Base-by-base conservation (phyloP, 495 filamentous ascomycete species). In the Xylaria flabelliformis region DNA sequence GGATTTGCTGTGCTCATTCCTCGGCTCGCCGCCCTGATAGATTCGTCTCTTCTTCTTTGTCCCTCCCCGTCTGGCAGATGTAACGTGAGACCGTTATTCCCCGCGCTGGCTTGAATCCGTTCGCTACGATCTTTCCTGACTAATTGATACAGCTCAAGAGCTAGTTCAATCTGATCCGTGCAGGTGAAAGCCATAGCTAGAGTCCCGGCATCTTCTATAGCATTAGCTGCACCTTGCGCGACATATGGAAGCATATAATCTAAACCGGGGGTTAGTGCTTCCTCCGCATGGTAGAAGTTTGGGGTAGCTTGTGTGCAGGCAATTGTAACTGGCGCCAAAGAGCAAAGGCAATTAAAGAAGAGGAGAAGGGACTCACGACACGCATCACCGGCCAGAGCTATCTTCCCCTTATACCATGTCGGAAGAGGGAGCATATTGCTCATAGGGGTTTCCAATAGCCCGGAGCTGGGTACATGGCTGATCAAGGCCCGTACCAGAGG, bases 61-160 rank as follows among this genome's bases (percentile, higher is more conserved):
- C 74, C 74, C 24, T 73, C 72, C 0, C 76, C 76, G 55, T 78
- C 78, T 19, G 71, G 36, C n/a, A 76, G 63, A 72, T 78, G 76
- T 67, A 78, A 72, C 39, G 59, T 46, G 13, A 48, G 61, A 4
- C 76, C 68, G n/a, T 71, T 79, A 10, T 55, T 61, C 15, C 59
- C 21, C 13, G 69, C 74, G 7, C 72, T 72, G 21, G 59, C 69
- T 44, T 76, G 75, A 48, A 76, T 74, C 53, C 50, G 34, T 32
- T 71, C 55, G 13, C 64, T 50, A 4, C 77, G 71, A 29, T 51
- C 44, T 39, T 78, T 73, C n/a, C 77, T 44, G 26, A 67, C 72
- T 1, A 15, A 32, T 41, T 77, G 73, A 41, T 78, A 79, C 15
- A 72, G 21, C 51, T 71, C 58, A 8, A 79, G 64, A 19, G 77